Conservation (phyloP, 345 rosid species). For the Salix udensis region DNA sequence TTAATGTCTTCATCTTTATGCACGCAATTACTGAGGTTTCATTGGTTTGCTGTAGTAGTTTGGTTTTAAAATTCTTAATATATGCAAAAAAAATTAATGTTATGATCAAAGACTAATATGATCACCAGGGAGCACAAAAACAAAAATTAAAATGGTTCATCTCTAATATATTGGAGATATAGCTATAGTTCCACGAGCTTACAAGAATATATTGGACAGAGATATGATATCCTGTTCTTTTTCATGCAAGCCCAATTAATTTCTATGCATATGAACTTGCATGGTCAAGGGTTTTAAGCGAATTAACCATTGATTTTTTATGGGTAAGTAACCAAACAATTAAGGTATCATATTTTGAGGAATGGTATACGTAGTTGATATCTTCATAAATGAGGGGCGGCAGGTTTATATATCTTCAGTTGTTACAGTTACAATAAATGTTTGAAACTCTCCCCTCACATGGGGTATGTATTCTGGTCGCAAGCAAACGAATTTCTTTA, state of each 20-base stretch:
- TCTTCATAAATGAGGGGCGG: background rate
- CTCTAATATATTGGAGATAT: background rate
- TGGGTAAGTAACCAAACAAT: background rate
- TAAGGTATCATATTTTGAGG: background rate
- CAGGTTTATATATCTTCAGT: background rate
- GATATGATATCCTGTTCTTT: background rate
- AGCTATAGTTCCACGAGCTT: background rate
- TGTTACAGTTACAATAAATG: background rate
- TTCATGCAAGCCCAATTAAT: background rate
- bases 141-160: background rate
- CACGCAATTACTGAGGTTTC: too few species aligned
- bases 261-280: background rate
- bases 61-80: too few species aligned
- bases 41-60: too few species aligned
- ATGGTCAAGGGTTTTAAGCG: background rate
- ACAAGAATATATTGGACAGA: background rate
- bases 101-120: too few species aligned
- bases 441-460: background rate
- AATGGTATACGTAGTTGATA: background rate
- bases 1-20: too few species aligned
- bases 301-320: background rate
- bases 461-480: background rate
- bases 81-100: too few species aligned
- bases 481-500: background rate
- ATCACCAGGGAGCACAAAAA: background rate